Percentiles rank a stretch among this genome's conserved stretches.
phyloP scores from a whole-genome alignment of 345 rosid species.

The Acer yangbiense region DNA sequence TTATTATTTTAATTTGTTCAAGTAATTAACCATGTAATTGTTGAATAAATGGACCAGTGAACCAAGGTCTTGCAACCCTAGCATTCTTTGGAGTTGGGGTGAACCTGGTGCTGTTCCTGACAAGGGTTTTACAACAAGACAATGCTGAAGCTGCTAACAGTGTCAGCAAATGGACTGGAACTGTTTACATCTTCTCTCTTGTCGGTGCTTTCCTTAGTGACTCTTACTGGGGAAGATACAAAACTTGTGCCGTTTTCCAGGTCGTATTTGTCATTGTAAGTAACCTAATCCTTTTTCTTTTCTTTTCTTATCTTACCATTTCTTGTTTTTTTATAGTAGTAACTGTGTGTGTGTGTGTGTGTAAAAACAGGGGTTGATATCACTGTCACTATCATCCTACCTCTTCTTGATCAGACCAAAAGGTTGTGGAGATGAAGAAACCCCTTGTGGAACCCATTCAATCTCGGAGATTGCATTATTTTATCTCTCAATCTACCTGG shows the following conservation, averaged over 20 bases:
- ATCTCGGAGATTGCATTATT: constrained; percentile 63
- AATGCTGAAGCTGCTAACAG: constrained; percentile 98
- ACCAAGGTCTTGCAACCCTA: constrained; percentile 94
- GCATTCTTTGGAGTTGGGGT: constrained; percentile 99
- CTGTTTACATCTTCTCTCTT: constrained; percentile 96
- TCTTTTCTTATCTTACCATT: neutral
- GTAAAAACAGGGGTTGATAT: constrained; percentile 67
- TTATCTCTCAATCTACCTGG: constrained; percentile 85
- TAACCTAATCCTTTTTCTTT: neutral
- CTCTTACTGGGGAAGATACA: constrained; percentile 99
- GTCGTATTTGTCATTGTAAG: constrained; percentile 91
- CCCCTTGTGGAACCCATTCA: constrained; percentile 76
- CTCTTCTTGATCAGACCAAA: constrained; percentile 74
- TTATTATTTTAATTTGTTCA: neutral
- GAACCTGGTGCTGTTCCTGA: constrained; percentile 90
- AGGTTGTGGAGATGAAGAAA: constrained; percentile 77
- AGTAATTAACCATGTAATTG: neutral
- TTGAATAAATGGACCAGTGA: constrained; percentile 49
- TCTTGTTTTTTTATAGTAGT: constrained; percentile 11
- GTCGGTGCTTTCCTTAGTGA: constrained; percentile 98
- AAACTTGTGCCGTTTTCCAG: constrained; percentile 96
- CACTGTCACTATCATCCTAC: constrained; percentile 72
- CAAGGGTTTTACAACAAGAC: constrained; percentile 86
- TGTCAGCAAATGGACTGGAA: constrained; percentile 99
- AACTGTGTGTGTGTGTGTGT: neutral